These are phyloP conservation scores for Amoebophrya sp. DNA, from an alignment of 169 alveolate species.

Conservation along the genomic window DNA sequence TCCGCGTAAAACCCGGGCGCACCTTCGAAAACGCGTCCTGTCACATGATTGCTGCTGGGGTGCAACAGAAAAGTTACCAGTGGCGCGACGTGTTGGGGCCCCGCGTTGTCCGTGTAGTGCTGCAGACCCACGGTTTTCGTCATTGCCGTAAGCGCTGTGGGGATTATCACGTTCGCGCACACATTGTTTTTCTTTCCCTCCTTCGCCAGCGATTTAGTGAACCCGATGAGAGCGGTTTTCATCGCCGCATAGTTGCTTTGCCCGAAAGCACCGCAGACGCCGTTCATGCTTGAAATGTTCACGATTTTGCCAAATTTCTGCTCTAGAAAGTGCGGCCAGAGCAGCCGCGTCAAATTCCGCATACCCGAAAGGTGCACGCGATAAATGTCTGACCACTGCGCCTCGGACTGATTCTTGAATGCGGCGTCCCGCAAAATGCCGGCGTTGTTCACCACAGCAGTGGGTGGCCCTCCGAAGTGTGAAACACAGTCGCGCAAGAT, in stretches of 20 bases:
- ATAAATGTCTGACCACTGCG: not conserved
- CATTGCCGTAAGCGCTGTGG: not conserved
- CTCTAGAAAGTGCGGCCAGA: not conserved
- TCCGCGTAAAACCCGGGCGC: not conserved
- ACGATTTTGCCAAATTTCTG: not conserved
- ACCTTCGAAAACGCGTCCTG: not conserved
- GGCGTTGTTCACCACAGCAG: not conserved
- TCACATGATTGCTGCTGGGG: not conserved
- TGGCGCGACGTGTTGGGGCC: not conserved
- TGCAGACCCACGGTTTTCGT: not conserved
- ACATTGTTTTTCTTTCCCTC: not conserved
- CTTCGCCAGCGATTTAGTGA: not conserved
- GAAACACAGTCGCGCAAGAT: not conserved
- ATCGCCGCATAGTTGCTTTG: not conserved
- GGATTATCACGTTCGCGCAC: not conserved
- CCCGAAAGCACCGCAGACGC: not conserved
- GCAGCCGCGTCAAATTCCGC: not conserved
- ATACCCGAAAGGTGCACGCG: not conserved
- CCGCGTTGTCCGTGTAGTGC: not conserved
- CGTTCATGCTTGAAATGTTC: not conserved
- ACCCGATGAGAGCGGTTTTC: not conserved
- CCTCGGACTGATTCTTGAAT: not conserved
- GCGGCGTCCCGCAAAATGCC: not conserved
- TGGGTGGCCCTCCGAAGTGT: not conserved
- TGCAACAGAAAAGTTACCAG: not conserved